Evolutionary conservation across 495 filamentous ascomycete species (phyloP), one percentile per base, ranked within the genome.

Genomic region (Penicillium lagena): DNA sequence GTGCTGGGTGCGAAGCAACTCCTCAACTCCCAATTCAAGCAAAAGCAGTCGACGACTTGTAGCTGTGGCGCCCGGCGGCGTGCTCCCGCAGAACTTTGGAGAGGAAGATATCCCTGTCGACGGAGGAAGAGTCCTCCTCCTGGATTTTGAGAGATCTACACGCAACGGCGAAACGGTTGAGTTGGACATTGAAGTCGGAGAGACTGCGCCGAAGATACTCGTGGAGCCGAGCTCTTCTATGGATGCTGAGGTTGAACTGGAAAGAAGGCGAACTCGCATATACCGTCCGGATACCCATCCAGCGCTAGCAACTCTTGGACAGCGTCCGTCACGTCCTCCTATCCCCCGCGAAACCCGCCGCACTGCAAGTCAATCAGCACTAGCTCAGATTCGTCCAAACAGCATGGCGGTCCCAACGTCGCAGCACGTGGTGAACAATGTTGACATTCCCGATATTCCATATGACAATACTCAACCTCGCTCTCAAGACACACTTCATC

Each of bases 31-130:
- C 1, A 46, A 48, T 5, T 41, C 50, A 30, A 35, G 31, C 17
- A 37, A 31, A 13, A 29, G 7, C 4, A 17, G 13, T 31, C 57
- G 54, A 54, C 75, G 88, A 35, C 68, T 93, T 32, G 71, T 90
- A 17, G 76, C 86, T 35, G 83, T 85, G 42, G 89, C 88, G 10
- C 83, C 85, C 29, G 88, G 88, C 33, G 82, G 87, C 9, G 75
- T 85, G 22, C 78, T 76, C 7, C 68, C 75, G 15, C 68, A 73
- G 10, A 70, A 75, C 4, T 74, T 79, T 30, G 87, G 86, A 38
- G 79, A 87, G 44, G 87, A 89, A 50, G 83, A 78, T 15, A 79
- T 90, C 15, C 83, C 87, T 44, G 77, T 90, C n/a, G 87, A 90
- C 50, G 87, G 88, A 17, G 88, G 88, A 13, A 76, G 88, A 50